These are phyloP conservation scores for Yamadazyma blattariae DNA, from an alignment of 1,139 yeast genomes.

Conservation along the genomic window DNA sequence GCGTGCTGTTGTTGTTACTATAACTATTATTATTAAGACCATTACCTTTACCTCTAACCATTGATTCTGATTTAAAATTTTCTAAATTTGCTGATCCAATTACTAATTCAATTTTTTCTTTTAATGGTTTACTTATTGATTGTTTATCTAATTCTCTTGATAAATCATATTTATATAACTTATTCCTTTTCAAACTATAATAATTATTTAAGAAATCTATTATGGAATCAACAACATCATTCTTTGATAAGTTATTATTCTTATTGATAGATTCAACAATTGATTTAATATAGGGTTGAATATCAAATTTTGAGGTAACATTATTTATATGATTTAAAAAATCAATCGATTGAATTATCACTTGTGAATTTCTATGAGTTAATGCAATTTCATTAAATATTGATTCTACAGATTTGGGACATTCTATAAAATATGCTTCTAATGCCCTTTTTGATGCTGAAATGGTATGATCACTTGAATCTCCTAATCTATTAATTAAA, in stretches of 20 bases:
- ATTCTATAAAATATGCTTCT: slow-evolving; percentile 66
- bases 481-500: slow-evolving; percentile 52
- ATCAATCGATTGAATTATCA: slow-evolving; percentile 40
- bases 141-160: slow-evolving; percentile 43
- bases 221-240: slow-evolving; percentile 16
- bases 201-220: slow-evolving; percentile 23
- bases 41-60: background rate
- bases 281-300: slow-evolving; percentile 25
- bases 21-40: background rate
- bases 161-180: slow-evolving; percentile 42
- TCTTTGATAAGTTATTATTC: background rate
- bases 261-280: slow-evolving; percentile 16
- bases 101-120: slow-evolving; percentile 27
- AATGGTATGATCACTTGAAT: slow-evolving; percentile 33
- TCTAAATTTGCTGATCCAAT: slow-evolving; percentile 11
- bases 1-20: no score
- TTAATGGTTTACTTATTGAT: slow-evolving; percentile 27
- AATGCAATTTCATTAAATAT: slow-evolving; percentile 52
- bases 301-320: slow-evolving; percentile 32
- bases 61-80: background rate
- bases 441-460: slow-evolving; percentile 55
- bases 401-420: slow-evolving; percentile 54
- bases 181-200: slow-evolving; percentile 27
- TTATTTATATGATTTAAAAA: slow-evolving; percentile 33
- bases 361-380: slow-evolving; percentile 31